Evolutionary conservation across 805 yeast species (phyloP), one percentile per base, ranked within the genome.

Genomic region (Metschnikowia sp.): DNA sequence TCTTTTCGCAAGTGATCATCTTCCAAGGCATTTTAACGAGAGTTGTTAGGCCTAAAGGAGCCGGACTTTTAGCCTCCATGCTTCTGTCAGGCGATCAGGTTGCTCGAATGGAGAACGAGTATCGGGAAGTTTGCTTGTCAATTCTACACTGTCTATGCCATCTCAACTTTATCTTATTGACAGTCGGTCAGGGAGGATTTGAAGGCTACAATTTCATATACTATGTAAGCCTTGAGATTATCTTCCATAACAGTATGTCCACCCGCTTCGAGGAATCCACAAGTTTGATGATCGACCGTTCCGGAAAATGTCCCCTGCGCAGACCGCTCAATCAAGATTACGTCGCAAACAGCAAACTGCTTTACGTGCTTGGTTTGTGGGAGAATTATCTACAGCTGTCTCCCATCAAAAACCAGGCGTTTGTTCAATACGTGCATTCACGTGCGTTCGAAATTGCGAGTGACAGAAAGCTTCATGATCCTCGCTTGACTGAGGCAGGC

Each of bases 171-270:
- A 65, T 82, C 8, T 56, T 81, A 26, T 72, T 76, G 29, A 66
- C 76, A 19, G 74, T 82, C 8, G 88, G 88, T 0, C 76, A 78
- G 22, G 86, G 86, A 4, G 86, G 86, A 3, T 82, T 82, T 57
- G 81, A 80, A 47, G 72, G 79, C 10, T 84, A 81, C 61, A 81
- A 82, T 54, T 84, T 81, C 60, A 79, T 82, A 12, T 79, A 79
- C 52, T 68, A 75, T 37, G 64, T 81, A 4, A 57, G 79, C 10
- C 47, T 79, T 2, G 86, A 81, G 50, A 60, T 58, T 68, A 37
- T 56, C 57, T 36, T 72, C 61, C 47, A 64, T 62, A 41, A 45
- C 51, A 39, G 45, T 34, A 18, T 39, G 15, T 15, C 45, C 10
- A 32, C 36, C 18, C 40, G 42, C 19, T 60, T 60, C 30, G 62